phyloP scores from a whole-genome alignment of 2,329 filamentous ascomycete genomes.

The Hypoxylon sp. region DNA sequence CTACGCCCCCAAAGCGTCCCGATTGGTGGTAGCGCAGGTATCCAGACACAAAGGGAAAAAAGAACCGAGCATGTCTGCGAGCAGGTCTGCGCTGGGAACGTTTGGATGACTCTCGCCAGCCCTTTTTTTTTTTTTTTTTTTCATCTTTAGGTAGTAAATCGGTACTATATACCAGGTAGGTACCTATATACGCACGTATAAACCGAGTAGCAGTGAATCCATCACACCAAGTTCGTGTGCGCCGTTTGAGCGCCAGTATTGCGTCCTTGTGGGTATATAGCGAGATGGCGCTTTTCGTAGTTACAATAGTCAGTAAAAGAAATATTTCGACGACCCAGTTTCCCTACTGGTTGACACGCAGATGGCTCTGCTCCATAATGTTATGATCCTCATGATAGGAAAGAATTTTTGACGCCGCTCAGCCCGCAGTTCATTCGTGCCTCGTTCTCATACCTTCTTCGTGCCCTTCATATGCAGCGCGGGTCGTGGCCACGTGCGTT shows the following conservation, averaged over 20 bases:
- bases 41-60: conserved; percentile 2
- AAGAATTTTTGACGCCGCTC: conserved; percentile 26
- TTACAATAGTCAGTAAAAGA: conserved; percentile 33
- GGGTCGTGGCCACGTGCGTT: background rate
- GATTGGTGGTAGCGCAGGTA: no score
- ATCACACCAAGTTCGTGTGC: conserved; percentile 12
- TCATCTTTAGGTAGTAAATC: no score
- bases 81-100: background rate
- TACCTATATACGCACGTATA: no score
- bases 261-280: conserved; percentile 40
- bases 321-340: conserved; percentile 25
- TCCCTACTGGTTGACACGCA: conserved; percentile 10
- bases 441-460: conserved; percentile 23
- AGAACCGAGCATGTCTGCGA: background rate
- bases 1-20: no score
- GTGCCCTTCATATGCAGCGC: conserved; percentile 10
- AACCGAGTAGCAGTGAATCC: conserved; percentile 19
- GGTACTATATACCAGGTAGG: conserved; percentile 20
- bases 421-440: conserved; percentile 24
- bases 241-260: conserved; percentile 17
- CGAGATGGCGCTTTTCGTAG: conserved; percentile 33
- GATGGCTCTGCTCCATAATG: conserved; percentile 18
- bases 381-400: conserved; percentile 21
- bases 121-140: no score
- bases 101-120: conserved; percentile 13